Base-by-base conservation (phyloP, 2,329 filamentous ascomycete species). In the Pseudogymnoascus sp. region DNA sequence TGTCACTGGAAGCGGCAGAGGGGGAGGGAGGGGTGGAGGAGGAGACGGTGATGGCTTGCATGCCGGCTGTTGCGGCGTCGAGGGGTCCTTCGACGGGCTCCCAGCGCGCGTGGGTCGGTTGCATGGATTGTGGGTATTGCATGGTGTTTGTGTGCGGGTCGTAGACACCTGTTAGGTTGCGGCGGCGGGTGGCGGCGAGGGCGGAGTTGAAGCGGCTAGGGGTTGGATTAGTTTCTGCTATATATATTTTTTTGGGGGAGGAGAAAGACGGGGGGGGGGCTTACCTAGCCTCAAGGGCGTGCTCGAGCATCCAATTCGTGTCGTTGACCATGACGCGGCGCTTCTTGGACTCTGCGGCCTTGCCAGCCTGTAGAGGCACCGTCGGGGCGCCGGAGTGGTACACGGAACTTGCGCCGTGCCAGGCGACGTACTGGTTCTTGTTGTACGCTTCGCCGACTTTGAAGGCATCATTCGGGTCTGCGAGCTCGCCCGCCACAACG, bases 391-490 rank as follows among this genome's bases (percentile, higher is more conserved):
- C 87, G 11, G 90, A 91, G 73, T 97, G 92, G 74, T 99, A 99
- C 23, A 99, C 94, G 40, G 90, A 88, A 74, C 93, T 97, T 59
- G 94, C 94, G 60, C 94, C 94, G 74, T 96, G 92, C 94, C 94
- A 99, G 28, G 94, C 94, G 28, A 99, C 94, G 72, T 97, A 99
- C 74, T 97, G 92, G 73, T 99, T 99, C 77, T 93, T 92, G 80
- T 99, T 97, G 81, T 99, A 99, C n/a, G 87, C 82, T 73, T 95
- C 89, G 40, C 88, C 90, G n/a, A 82, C 79, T 7, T 83, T 82
- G 25, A 92, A 84, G 44, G 92, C 82, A 75, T 99, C 94, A 65
- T 92, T 88, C 0, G 93, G 93, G 71, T 97, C 94, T 16, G 92
- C 94, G 23, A 97, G 74, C 73, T 96, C 91, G 67, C 94, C 94